Evolutionary conservation across 208 protist genomes (phyloP), one percentile per base, ranked within the genome.

Genomic region (Crithidia expoeki): DNA sequence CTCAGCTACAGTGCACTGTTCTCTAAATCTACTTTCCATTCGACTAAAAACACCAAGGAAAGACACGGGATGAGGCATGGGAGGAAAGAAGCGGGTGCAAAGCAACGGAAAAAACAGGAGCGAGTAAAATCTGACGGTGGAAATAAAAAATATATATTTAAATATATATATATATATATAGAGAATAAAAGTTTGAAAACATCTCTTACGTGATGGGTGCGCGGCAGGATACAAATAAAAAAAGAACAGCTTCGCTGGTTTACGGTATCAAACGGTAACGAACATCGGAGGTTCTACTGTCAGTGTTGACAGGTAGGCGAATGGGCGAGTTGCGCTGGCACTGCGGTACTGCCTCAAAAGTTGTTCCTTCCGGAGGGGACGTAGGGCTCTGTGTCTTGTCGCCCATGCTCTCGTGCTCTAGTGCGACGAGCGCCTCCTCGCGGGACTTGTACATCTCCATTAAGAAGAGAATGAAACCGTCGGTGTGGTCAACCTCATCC

Each of bases 361-460:
- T 72, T 19, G 30, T 66, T 17, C 33, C 25, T 28, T 72, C 58
- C 14, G 49, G 30, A 17, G 36, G 28, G 4, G 65, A 44, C 0
- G 63, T 5, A 2, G 65, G 30, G 30, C 61, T 71, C 23, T 40
- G 34, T 21, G 46, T 69, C 9, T 64, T 66, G 49, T 71, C 47
- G 16, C 27, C 61, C 9, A 25, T n/a, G 33, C 21, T 63, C 1
- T 16, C 71, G 21, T 38, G 60, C 44, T 74, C 75, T 36, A 74
- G 44, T 19, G 50, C 70, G 21, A 52, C 55, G 2, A 58, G 38
- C 5, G 57, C 72, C 23, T 77, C 81, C 33, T 88, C 84, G 4
- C 89, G 84, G 23, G 81, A 79, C 21, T 49, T 62, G 77, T 93
- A 95, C 90, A 95, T 95, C 58, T 94, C 63, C 72, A 95, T 86